These are phyloP conservation scores for Metschnikowia baotianmanensis DNA, from an alignment of 805 yeast species.

Conservation along the genomic window DNA sequence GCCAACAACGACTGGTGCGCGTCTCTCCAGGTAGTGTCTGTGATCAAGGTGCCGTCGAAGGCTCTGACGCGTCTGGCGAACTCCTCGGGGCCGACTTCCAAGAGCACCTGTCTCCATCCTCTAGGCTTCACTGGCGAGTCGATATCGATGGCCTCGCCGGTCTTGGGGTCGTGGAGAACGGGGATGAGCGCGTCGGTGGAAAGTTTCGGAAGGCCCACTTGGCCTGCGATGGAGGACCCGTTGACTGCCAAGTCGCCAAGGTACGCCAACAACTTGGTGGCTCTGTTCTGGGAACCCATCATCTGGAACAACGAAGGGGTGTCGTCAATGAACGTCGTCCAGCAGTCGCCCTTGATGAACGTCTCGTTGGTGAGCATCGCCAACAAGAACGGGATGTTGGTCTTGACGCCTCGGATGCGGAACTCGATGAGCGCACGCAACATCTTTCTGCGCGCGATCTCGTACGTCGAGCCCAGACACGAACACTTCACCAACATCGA, in stretches of 20 bases:
- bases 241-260: slow-evolving; percentile 92
- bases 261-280: slow-evolving; percentile 87
- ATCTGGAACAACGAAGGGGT: slow-evolving; percentile 94
- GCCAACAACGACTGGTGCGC: slow-evolving; percentile 98
- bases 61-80: slow-evolving; percentile 87
- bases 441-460: slow-evolving; percentile 97
- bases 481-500: slow-evolving; percentile 98
- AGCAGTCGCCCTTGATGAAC: slow-evolving; percentile 81
- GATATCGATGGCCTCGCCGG: slow-evolving; percentile 63
- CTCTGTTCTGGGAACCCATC: slow-evolving; percentile 94
- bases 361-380: slow-evolving; percentile 89
- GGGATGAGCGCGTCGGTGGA: slow-evolving; percentile 76
- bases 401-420: slow-evolving; percentile 98
- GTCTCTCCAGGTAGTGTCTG: slow-evolving; percentile 99
- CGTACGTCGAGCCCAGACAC: slow-evolving; percentile 95
- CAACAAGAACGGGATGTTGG: slow-evolving; percentile 93
- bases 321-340: slow-evolving; percentile 99
- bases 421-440: slow-evolving; percentile 94
- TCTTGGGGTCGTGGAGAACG: slow-evolving; percentile 53
- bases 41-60: slow-evolving; percentile 82
- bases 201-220: slow-evolving; percentile 87
- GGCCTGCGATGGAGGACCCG: slow-evolving; percentile 95
- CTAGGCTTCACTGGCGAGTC: slow-evolving; percentile 51
- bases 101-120: slow-evolving; percentile 91
- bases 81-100: slow-evolving; percentile 82